These are phyloP conservation scores for Chamaenerion angustifolium DNA, from an alignment of 345 rosid species.

Conservation along the genomic window DNA sequence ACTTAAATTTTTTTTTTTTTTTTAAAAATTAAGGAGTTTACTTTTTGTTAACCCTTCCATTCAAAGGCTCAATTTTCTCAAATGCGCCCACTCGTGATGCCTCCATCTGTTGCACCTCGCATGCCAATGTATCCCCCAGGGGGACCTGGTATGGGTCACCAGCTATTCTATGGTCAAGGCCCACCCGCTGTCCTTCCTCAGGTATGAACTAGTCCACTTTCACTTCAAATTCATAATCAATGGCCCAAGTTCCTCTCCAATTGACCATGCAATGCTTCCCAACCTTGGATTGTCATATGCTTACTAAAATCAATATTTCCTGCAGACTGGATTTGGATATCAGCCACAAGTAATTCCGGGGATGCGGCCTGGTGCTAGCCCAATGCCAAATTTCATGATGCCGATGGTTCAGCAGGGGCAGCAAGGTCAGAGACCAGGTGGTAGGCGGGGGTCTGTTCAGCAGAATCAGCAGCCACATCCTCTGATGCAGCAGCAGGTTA, in stretches of 20 bases:
- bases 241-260: neutral
- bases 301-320: constrained; percentile 1
- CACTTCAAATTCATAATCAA: neutral
- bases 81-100: constrained; percentile 65
- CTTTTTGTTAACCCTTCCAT: neutral
- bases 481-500: constrained; percentile 76
- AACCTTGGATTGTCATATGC: neutral
- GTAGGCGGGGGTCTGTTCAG: constrained; percentile 58
- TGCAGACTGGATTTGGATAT: constrained; percentile 79
- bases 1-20: too few relatives aligned
- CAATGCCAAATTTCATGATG: constrained; percentile 67
- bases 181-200: constrained; percentile 81
- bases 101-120: constrained; percentile 64
- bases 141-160: constrained; percentile 71
- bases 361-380: constrained; percentile 71
- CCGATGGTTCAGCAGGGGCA: constrained; percentile 92
- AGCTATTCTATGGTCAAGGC: constrained; percentile 72
- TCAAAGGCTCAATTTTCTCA: constrained; percentile 85
- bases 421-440: constrained; percentile 80
- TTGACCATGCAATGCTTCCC: too few relatives aligned
- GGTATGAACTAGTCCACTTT: constrained; percentile 17
- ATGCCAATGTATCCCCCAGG: constrained; percentile 78
- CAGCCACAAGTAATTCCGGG: constrained; percentile 94
- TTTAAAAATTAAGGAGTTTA: too few relatives aligned
- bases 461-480: constrained; percentile 73